A percentile compares a stretch with the other conserved stretches of the same genome.
Conservation (phyloP, 345 rosid species). For the Alliaria petiolata region DNA sequence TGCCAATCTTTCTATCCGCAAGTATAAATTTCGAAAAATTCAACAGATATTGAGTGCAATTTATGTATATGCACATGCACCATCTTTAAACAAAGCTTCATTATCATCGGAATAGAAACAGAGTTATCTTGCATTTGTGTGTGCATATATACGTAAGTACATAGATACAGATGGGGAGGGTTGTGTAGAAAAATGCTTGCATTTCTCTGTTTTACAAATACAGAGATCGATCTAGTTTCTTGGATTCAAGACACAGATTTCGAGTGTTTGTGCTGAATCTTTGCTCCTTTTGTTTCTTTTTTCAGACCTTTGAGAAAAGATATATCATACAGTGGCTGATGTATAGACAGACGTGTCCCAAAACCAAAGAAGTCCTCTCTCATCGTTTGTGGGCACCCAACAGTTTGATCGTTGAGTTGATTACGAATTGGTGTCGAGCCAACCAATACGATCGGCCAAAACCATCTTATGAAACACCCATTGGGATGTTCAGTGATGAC, state of each 20-base stretch:
- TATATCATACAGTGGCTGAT: slow-evolving; percentile 43
- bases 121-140: background rate
- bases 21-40: background rate
- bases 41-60: background rate
- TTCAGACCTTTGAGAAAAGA: slow-evolving; percentile 55
- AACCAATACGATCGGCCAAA: slow-evolving; percentile 33
- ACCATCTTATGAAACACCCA: slow-evolving; percentile 10
- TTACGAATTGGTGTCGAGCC: slow-evolving; percentile 43
- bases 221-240: background rate
- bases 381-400: slow-evolving; percentile 37
- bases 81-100: background rate
- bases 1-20: background rate
- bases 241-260: background rate
- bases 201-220: background rate
- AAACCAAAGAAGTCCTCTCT: slow-evolving; percentile 38
- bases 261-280: background rate
- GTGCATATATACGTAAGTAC: background rate
- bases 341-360: slow-evolving; percentile 45
- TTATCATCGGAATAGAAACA: background rate
- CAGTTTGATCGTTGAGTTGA: slow-evolving; percentile 33
- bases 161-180: background rate
- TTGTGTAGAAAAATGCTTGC: background rate
- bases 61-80: background rate
- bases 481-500: slow-evolving; percentile 19
- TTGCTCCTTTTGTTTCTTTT: slow-evolving; percentile 5